phyloP scores from a whole-genome alignment of 2,329 filamentous ascomycete species.

The Akanthomyces uredinophilus region DNA sequence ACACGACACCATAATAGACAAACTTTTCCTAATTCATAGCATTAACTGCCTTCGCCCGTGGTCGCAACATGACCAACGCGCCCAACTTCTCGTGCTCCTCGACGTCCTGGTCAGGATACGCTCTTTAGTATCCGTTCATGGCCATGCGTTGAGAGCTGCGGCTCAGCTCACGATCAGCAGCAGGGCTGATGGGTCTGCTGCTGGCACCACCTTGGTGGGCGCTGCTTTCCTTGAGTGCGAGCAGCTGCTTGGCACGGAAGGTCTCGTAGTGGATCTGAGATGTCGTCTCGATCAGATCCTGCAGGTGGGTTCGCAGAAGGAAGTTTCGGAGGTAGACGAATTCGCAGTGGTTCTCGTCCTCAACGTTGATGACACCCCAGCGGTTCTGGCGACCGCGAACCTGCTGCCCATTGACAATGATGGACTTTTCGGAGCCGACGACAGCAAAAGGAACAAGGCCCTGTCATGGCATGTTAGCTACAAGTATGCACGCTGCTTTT shows the following conservation, averaged over 20 bases:
- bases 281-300: constrained; percentile 98
- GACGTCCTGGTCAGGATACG: not conserved
- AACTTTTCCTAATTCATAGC: constrained; percentile 13
- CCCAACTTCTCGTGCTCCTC: not conserved
- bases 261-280: constrained; percentile 99
- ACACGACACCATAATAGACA: constrained; percentile 9
- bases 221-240: constrained; percentile 97
- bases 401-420: constrained; percentile 95
- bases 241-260: constrained; percentile 97
- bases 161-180: constrained; percentile 93
- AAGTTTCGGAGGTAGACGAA: constrained; percentile 98
- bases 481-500: not conserved
- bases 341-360: constrained; percentile 99
- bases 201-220: constrained; percentile 69
- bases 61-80: not conserved
- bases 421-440: constrained; percentile 95
- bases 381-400: constrained; percentile 97
- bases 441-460: constrained; percentile 95
- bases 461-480: constrained; percentile 44
- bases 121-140: constrained; percentile 93
- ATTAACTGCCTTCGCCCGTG: constrained; percentile 4
- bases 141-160: constrained; percentile 94
- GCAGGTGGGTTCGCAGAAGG: constrained; percentile 93
- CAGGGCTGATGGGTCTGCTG: constrained; percentile 83
- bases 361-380: constrained; percentile 99